Percentiles rank a stretch among this genome's conserved stretches.
Conservation (phyloP, 768 basidiomycete species). For the Suillus americanus region DNA sequence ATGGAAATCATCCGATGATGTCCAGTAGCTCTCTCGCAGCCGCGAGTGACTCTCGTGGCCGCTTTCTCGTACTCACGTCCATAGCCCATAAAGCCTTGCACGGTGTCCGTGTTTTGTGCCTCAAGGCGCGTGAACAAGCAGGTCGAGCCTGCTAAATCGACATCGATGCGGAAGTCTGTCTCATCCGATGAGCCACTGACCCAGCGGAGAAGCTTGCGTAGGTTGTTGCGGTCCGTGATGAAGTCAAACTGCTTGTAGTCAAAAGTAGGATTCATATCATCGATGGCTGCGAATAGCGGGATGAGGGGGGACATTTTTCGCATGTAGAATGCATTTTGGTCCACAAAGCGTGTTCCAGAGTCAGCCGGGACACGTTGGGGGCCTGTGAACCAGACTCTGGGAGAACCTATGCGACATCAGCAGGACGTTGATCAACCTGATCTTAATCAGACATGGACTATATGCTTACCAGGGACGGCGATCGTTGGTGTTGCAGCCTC, state of each 20-base stretch:
- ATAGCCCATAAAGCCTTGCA: conserved; percentile 38
- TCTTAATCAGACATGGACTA: neutral
- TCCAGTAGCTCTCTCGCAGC: conserved; percentile 50
- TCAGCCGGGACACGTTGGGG: conserved; percentile 60
- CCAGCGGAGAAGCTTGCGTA: conserved; percentile 66
- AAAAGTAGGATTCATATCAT: conserved; percentile 34
- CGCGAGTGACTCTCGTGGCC: conserved; percentile 44
- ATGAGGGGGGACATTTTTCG: conserved; percentile 39
- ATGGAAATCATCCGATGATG: conserved; percentile 67
- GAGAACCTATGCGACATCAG: conserved; percentile 46
- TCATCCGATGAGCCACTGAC: conserved; percentile 24
- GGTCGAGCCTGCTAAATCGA: conserved; percentile 61
- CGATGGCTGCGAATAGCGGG: conserved; percentile 62
- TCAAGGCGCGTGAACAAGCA: conserved; percentile 60
- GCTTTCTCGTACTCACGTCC: conserved; percentile 65
- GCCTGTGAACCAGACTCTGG: conserved; percentile 53
- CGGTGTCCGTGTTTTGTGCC: conserved; percentile 26
- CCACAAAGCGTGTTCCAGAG: conserved; percentile 44
- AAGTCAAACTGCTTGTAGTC: conserved; percentile 38
- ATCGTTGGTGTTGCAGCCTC: conserved; percentile 45
- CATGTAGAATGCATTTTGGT: conserved; percentile 57
- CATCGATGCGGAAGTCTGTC: conserved; percentile 66
- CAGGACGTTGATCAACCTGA: neutral
- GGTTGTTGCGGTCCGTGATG: conserved; percentile 64
- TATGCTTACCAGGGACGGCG: conserved; percentile 44